phyloP scores from a whole-genome alignment of 1,139 yeast genomes.

The Candida sp. region DNA sequence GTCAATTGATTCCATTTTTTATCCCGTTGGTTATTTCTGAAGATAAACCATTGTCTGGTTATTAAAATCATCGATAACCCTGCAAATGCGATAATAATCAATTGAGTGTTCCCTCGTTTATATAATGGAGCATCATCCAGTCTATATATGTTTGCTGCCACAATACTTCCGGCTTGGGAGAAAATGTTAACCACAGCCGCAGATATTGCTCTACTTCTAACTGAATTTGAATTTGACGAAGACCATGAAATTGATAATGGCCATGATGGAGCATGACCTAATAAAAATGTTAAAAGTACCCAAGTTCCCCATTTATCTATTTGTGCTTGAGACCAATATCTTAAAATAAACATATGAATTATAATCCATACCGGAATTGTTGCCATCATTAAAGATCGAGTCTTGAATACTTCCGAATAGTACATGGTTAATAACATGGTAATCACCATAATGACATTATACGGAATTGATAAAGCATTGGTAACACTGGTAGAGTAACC shows the following conservation, averaged over 20 bases:
- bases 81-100: slow-evolving; percentile 28
- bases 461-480: slow-evolving; percentile 46
- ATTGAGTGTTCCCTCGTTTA: slow-evolving; percentile 43
- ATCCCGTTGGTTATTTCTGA: slow-evolving; percentile 40
- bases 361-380: slow-evolving; percentile 17
- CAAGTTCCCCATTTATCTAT: slow-evolving; percentile 44
- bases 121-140: slow-evolving; percentile 52
- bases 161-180: slow-evolving; percentile 50
- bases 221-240: slow-evolving; percentile 54
- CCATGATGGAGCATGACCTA: slow-evolving; percentile 44
- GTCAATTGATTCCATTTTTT: slow-evolving; percentile 42
- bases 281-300: slow-evolving; percentile 37
- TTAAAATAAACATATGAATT: not conserved
- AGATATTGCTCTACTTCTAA: slow-evolving; percentile 53
- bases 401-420: slow-evolving; percentile 23
- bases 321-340: slow-evolving; percentile 35
- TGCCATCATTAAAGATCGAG: slow-evolving; percentile 19
- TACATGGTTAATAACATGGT: slow-evolving; percentile 27
- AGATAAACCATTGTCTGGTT: slow-evolving; percentile 35
- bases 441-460: slow-evolving; percentile 27
- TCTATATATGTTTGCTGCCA: slow-evolving; percentile 50
- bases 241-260: slow-evolving; percentile 53
- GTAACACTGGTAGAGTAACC: slow-evolving; percentile 49
- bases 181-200: slow-evolving; percentile 55
- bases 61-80: slow-evolving; percentile 7